Conservation (phyloP, 176 grass and related monocot species). For the Aegilops sharonensis region DNA sequence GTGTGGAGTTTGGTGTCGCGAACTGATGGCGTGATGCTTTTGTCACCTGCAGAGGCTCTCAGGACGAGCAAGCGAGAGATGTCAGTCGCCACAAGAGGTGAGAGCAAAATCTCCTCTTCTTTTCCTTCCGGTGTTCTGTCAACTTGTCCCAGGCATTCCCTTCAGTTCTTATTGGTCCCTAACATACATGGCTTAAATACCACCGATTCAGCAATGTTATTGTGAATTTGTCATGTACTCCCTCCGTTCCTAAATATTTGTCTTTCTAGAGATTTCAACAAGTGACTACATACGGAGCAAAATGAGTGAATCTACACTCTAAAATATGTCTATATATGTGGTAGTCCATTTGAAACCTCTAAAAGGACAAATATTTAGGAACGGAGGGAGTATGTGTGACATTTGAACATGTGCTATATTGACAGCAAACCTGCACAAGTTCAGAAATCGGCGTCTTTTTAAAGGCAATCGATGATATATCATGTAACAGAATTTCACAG, state of each 20-base stretch:
- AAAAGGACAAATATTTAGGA: too few species aligned
- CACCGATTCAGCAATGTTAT: not conserved
- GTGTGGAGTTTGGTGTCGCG: not conserved
- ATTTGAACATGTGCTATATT: conserved; percentile 13
- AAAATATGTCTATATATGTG: too few species aligned
- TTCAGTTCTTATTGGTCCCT: conserved; percentile 19
- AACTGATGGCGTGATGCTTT: not conserved
- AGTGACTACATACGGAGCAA: too few species aligned
- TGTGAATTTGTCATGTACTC: not conserved
- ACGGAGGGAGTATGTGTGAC: not conserved
- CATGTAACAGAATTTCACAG: not conserved
- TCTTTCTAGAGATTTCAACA: too few species aligned
- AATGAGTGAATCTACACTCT: too few species aligned
- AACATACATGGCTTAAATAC: not conserved
- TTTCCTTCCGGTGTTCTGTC: not conserved
- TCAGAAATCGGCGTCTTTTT: not conserved
- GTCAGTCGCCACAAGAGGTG: conserved; percentile 80
- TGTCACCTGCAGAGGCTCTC: conserved; percentile 65
- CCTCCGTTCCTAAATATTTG: too few species aligned
- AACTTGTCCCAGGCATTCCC: not conserved
- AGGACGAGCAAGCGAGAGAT: conserved; percentile 97
- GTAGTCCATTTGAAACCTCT: too few species aligned
- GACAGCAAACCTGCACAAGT: not conserved
- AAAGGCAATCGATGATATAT: not conserved
- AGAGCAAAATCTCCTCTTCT: conserved; percentile 7